Evolutionary conservation across 2,329 filamentous ascomycete genomes (phyloP), one percentile per base, ranked within the genome.

Genomic region (Microcyclosporella mali): DNA sequence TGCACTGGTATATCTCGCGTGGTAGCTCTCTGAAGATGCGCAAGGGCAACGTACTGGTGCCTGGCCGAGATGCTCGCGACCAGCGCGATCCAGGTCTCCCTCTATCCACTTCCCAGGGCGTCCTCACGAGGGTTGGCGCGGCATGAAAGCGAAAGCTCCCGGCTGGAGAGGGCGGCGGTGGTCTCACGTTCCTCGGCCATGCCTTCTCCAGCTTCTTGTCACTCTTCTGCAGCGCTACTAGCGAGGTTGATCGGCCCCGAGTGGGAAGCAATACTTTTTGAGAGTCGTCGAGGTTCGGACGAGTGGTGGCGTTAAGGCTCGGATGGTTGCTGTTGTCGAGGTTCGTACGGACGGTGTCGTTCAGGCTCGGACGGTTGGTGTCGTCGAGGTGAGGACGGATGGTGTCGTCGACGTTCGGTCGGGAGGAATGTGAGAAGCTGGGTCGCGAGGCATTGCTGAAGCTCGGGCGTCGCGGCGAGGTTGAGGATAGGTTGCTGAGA

Each of bases 1-100:
- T 75, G 43, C 69, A 73, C 43, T 75, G 70, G 48, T 77, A 78
- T 3, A 79, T 70, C 46, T 75, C 71, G 34, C 67, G 60, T 0
- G 77, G 76, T 6, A 80, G 51, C 14, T 65, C 64, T 45, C 71
- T 67, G 52, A 74, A 69, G 1, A 67, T 35, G n/a, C 53, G 55
- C 2, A 54, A 50, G 1, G 64, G 56, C 15, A 66, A 43, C 8
- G 32, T 49, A 41, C 43, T 21, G 19, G 35, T 38, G 19, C 40
- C 31, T 17, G 37, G 39, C 43, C 44, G 38, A 7, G 43, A 47
- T 28, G 35, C 37, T 41, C 50, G 46, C 29, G 47, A 42, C 45
- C 49, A 50, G 33, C 45, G 37, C 28, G 49, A 48, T 14, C 28
- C 40, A 6, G 49, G 47, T 18, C 46, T 36, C 11, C 42, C 40